Conservation (phyloP, 768 basidiomycete genomes). For the Arthromyces matolae region DNA sequence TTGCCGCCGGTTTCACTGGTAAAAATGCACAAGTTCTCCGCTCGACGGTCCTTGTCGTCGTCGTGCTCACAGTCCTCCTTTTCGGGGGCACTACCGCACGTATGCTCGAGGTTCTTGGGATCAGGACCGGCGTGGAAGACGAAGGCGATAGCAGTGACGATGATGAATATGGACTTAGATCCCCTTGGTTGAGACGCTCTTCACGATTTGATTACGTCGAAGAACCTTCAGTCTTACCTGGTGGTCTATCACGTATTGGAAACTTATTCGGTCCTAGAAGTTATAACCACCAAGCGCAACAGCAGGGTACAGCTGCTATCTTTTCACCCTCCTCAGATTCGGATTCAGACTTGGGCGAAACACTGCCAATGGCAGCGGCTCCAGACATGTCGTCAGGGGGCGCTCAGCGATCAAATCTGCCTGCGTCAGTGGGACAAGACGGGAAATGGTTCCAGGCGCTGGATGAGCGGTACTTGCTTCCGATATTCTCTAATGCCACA, state of each 20-base stretch:
- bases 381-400: constrained; percentile 24
- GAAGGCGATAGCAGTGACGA: constrained; percentile 65
- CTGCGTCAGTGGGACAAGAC: constrained; percentile 57
- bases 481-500: constrained; percentile 89
- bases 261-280: constrained; percentile 48
- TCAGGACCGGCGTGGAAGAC: constrained; percentile 92
- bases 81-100: constrained; percentile 97
- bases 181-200: constrained; percentile 35
- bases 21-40: constrained; percentile 86
- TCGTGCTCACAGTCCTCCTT: constrained; percentile 89
- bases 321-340: constrained; percentile 79
- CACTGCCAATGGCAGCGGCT: constrained; percentile 70
- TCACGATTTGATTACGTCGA: constrained; percentile 44
- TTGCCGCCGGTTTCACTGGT: constrained; percentile 96
- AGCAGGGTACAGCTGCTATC: constrained; percentile 27
- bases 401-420: constrained; percentile 14
- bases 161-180: constrained; percentile 40
- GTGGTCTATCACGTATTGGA: constrained; percentile 43
- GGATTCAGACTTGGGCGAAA: constrained; percentile 73
- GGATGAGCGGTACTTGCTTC: constrained; percentile 91
- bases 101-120: constrained; percentile 97
- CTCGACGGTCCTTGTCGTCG: constrained; percentile 92
- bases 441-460: constrained; percentile 95
- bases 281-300: constrained; percentile 60
- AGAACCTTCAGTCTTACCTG: constrained; percentile 34